Evolutionary conservation across 192 early-diverging fungal genomes (phyloP), one percentile per base, ranked within the genome.

Genomic region (Kickxella alabastrina): DNA sequence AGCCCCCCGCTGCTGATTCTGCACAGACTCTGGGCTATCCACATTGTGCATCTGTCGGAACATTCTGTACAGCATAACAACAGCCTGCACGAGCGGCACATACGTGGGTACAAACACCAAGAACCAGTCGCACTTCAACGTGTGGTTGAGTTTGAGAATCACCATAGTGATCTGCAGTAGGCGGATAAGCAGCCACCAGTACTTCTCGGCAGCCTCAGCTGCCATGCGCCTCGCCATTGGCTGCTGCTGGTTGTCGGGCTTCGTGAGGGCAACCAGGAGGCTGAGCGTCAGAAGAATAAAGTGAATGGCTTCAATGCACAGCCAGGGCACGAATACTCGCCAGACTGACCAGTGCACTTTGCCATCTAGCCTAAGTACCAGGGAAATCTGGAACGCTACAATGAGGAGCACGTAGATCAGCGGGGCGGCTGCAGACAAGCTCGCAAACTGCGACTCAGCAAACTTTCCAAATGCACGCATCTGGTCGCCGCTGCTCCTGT

Each of bases 271-370:
- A 2, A 50, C 59, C 9, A 63, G 10, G 25, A 62, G 46, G 36
- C 47, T 49, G 31, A 67, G 25, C 10, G 60, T 73, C 47, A 52
- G 57, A 24, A 75, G 59, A 15, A 88, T 18, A 42, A 91, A 67
- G 40, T 90, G 68, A 21, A 88, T 69, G 13, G 54, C 75, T 52
- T 97, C 92, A 10, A 93, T 49, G n/a, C 87, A 39, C 57, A 92
- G 89, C 78, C 89, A 93, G 19, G 92, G 92, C 18, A 80, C 64
- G 66, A 91, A 91, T 1, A 94, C 85, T 0, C 79, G 49, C 29
- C 75, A 79, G 43, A 82, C 87, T 3, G 78, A 75, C 79, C 82
- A 85, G 19, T 41, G 58, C 19, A 86, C 68, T 14, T 57, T 44
- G n/a, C 77, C 63, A 58, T 97, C 87, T 21, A 91, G 69, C 42